A percentile compares a stretch with the other conserved stretches of the same genome.
Evolutionary conservation across 257 asterid species (phyloP).

Genomic region (Euphrasia confusa): DNA sequence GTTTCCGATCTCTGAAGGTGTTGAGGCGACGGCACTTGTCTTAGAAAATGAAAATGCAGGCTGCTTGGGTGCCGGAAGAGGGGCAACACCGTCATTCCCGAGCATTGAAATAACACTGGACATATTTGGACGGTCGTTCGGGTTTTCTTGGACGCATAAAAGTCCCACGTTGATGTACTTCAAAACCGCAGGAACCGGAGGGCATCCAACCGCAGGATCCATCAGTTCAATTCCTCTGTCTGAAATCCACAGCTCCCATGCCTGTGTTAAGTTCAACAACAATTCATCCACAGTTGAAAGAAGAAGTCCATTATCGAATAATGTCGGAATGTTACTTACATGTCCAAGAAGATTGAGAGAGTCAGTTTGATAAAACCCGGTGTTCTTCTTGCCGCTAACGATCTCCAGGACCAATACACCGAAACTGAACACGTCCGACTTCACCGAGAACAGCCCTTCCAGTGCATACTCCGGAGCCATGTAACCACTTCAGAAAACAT

Average conservation of each 20-base stretch:
- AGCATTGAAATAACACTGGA: conserved; percentile 33
- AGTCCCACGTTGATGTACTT: conserved; percentile 43
- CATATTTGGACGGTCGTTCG: conserved; percentile 39
- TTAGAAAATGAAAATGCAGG: conserved; percentile 31
- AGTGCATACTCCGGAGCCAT: conserved; percentile 53
- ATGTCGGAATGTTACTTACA: conserved; percentile 23
- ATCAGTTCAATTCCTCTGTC: conserved; percentile 29
- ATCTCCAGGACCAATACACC: conserved; percentile 49
- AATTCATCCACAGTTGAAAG: not conserved
- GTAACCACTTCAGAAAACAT: conserved; percentile 30
- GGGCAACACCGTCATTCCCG: conserved; percentile 25
- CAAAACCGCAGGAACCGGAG: conserved; percentile 5
- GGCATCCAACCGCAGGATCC: conserved; percentile 29
- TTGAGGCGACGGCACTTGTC: not conserved
- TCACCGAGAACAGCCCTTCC: conserved; percentile 36
- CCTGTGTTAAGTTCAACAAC: conserved; percentile 19
- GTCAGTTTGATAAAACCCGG: conserved; percentile 35
- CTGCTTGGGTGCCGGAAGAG: conserved; percentile 36
- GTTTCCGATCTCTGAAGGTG: not conserved
- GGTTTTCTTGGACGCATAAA: conserved; percentile 40
- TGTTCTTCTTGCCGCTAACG: conserved; percentile 43
- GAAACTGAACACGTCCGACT: conserved; percentile 46
- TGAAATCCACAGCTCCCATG: conserved; percentile 43
- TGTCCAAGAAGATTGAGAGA: conserved; percentile 36
- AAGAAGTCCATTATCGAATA: no score